Percentiles rank a stretch among this genome's conserved stretches.
phyloP scores from a whole-genome alignment of 1,139 yeast species.

The Zygosaccharomyces sapae region DNA sequence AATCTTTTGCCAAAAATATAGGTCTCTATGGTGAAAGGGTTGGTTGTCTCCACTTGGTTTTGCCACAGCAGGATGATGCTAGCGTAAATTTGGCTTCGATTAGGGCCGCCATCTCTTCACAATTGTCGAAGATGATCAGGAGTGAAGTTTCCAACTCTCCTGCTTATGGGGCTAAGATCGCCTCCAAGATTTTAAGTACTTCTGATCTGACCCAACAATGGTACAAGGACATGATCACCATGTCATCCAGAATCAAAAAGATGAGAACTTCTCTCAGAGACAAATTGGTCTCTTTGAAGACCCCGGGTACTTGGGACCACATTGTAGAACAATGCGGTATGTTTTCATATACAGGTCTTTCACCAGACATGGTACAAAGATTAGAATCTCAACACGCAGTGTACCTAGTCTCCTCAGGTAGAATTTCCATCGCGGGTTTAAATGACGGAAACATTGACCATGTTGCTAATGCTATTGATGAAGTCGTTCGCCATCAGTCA shows the following conservation, averaged over 20 bases:
- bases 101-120: slow-evolving; percentile 60
- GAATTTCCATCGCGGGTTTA: slow-evolving; percentile 93
- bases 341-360: slow-evolving; percentile 92
- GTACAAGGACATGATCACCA: slow-evolving; percentile 78
- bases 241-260: slow-evolving; percentile 77
- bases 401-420: slow-evolving; percentile 74
- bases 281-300: slow-evolving; percentile 57
- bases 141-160: slow-evolving; percentile 93
- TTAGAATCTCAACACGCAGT: slow-evolving; percentile 76
- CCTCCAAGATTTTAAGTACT: slow-evolving; percentile 66
- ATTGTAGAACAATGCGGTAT: slow-evolving; percentile 90
- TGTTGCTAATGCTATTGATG: slow-evolving; percentile 81
- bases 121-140: slow-evolving; percentile 71
- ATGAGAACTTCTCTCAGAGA: slow-evolving; percentile 71
- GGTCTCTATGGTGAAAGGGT: slow-evolving; percentile 98
- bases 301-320: slow-evolving; percentile 93
- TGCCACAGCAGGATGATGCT: slow-evolving; percentile 40
- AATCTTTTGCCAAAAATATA: slow-evolving; percentile 95
- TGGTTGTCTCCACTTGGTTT: slow-evolving; percentile 80
- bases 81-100: slow-evolving; percentile 37
- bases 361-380: slow-evolving; percentile 72
- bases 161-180: slow-evolving; percentile 92
- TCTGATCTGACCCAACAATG: slow-evolving; percentile 69
- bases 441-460: slow-evolving; percentile 72
- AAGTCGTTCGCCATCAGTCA: slow-evolving; percentile 56